These are phyloP conservation scores for Magnaporthiopsis rhizophila DNA, from an alignment of 2,329 filamentous ascomycete species.

Conservation along the genomic window DNA sequence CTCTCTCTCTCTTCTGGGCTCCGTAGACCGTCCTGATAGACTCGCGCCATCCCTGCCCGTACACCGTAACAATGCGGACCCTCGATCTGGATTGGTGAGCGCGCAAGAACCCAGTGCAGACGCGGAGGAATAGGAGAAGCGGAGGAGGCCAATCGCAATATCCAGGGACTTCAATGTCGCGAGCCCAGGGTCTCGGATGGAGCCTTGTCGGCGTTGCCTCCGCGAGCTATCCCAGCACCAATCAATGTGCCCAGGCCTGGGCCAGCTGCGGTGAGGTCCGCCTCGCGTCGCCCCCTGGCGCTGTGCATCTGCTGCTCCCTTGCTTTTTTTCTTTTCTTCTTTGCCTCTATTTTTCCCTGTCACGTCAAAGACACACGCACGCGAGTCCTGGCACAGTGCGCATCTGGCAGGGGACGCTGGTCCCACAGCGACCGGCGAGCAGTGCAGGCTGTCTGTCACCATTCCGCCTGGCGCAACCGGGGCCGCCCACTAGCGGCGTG, in stretches of 20 bases:
- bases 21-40: neutral
- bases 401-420: neutral
- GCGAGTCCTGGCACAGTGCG: neutral
- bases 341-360: neutral
- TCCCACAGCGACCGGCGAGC: neutral
- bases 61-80: neutral
- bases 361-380: too few species aligned
- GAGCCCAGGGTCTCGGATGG: neutral
- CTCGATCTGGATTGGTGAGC: neutral
- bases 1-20: neutral
- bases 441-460: neutral
- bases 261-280: neutral
- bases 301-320: neutral
- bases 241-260: neutral
- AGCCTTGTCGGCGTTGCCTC: neutral
- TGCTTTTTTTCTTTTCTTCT: neutral
- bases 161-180: neutral
- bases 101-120: too few species aligned
- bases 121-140: neutral
- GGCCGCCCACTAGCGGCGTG: neutral
- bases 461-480: neutral
- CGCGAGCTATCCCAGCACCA: neutral
- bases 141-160: neutral
- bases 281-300: neutral
- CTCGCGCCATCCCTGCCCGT: neutral